phyloP scores from a whole-genome alignment of 2,329 filamentous ascomycete species.

The Talaromyces sp. region DNA sequence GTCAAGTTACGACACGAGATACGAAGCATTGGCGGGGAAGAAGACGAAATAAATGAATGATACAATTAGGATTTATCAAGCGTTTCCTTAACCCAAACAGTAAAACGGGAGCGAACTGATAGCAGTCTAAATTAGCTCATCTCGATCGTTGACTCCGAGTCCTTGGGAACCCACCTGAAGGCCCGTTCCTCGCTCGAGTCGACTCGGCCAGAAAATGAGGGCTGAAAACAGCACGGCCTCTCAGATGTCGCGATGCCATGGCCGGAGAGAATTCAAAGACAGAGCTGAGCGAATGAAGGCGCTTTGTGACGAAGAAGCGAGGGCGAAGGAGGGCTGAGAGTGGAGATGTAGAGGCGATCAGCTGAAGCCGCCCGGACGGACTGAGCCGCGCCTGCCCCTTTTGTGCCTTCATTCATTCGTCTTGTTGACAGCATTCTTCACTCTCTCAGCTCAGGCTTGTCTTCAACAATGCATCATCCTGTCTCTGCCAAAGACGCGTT shows the following conservation, averaged over 20 bases:
- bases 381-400: neutral
- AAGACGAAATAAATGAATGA: neutral
- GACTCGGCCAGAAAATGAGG: neutral
- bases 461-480: neutral
- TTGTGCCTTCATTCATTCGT: neutral
- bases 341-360: neutral
- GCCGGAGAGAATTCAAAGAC: neutral
- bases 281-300: neutral
- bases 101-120: neutral
- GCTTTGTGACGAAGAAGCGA: neutral
- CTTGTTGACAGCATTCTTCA: too few relatives aligned
- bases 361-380: neutral
- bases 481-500: neutral
- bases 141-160: neutral
- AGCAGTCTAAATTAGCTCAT: neutral
- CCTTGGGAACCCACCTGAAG: neutral
- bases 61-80: neutral
- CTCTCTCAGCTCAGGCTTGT: neutral
- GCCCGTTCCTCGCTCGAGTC: neutral
- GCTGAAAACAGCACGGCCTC: neutral
- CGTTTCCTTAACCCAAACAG: neutral
- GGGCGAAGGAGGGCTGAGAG: neutral
- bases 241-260: neutral
- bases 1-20: neutral
- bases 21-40: neutral